These are phyloP conservation scores for Papiliotrema nemorosa DNA, from an alignment of 1,284 basidiomycete species.

Conservation along the genomic window DNA sequence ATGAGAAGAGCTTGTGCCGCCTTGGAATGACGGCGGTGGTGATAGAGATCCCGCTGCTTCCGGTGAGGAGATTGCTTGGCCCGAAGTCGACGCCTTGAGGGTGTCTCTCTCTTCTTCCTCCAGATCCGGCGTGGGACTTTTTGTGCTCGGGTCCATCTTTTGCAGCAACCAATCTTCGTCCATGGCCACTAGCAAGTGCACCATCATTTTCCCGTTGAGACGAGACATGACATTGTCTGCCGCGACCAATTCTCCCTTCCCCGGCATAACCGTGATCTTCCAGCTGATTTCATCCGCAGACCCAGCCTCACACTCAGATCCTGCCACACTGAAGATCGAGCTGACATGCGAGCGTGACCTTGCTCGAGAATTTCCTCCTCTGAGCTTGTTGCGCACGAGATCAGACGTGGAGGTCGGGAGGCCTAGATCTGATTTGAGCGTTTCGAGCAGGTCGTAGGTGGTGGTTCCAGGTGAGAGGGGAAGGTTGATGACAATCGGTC, in stretches of 20 bases:
- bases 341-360: conserved; percentile 1
- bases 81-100: conserved; percentile 15
- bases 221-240: not conserved
- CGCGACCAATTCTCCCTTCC: not conserved
- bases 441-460: conserved; percentile 9
- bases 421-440: conserved; percentile 13
- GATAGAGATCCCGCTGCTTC: not conserved
- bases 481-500: conserved; percentile 7
- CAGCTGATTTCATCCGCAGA: not conserved
- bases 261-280: not conserved
- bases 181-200: conserved; percentile 8
- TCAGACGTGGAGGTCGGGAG: conserved; percentile 15
- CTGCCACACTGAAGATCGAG: not conserved
- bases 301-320: not conserved
- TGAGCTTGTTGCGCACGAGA: conserved; percentile 6
- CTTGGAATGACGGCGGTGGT: not conserved
- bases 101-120: conserved; percentile 13
- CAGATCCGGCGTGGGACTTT: not conserved
- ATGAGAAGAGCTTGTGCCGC: not conserved
- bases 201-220: not conserved
- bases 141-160: conserved; percentile 1
- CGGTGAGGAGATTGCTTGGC: not conserved
- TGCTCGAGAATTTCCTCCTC: not conserved
- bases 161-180: conserved; percentile 25
- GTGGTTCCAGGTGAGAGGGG: conserved; percentile 7